Percentiles rank a stretch among this genome's conserved stretches.
These are phyloP conservation scores for Pseudocercospora ulei DNA, from an alignment of 2,329 filamentous ascomycete genomes.

Conservation along the genomic window DNA sequence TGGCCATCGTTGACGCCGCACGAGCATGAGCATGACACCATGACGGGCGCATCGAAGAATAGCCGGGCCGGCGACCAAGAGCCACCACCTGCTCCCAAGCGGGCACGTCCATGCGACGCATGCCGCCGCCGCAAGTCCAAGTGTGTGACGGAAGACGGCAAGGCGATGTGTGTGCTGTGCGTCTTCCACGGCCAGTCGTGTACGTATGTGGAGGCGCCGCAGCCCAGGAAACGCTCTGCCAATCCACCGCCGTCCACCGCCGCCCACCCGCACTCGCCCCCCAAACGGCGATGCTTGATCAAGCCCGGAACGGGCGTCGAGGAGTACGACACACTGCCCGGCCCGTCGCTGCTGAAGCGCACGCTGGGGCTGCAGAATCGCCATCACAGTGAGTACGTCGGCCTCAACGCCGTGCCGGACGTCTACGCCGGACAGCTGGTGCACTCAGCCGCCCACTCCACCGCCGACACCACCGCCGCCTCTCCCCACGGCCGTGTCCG, in stretches of 20 bases:
- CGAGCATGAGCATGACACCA: slow-evolving; percentile 1
- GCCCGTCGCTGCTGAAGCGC: slow-evolving; percentile 55
- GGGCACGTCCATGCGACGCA: slow-evolving; percentile 21
- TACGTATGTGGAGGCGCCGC: slow-evolving; percentile 52
- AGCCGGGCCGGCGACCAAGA: slow-evolving; percentile 10
- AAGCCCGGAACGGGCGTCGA: slow-evolving; percentile 43
- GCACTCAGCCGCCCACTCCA: slow-evolving; percentile 1
- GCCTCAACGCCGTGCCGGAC: slow-evolving; percentile 24
- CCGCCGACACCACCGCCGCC: slow-evolving; percentile 2
- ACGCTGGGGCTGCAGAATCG: slow-evolving; percentile 40
- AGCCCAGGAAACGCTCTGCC: slow-evolving; percentile 20
- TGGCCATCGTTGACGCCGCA: slow-evolving; percentile 1
- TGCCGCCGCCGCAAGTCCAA: slow-evolving; percentile 25
- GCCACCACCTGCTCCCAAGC: slow-evolving; percentile 12
- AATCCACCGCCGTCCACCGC: slow-evolving; percentile 3
- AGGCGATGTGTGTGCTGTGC: slow-evolving; percentile 24
- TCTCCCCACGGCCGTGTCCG: slow-evolving; percentile 39
- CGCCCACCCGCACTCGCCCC: slow-evolving; percentile 8
- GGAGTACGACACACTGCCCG: slow-evolving; percentile 61
- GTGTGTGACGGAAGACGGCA: slow-evolving; percentile 26
- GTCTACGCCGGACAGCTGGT: slow-evolving; percentile 15
- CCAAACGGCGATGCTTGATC: slow-evolving; percentile 18
- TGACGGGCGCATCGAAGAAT: slow-evolving; percentile 10
- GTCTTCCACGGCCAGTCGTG: slow-evolving; percentile 58
- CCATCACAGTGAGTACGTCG: slow-evolving; percentile 28